Base-by-base conservation (phyloP, 2,329 filamentous ascomycete species). In the Trichoderma sp. region DNA sequence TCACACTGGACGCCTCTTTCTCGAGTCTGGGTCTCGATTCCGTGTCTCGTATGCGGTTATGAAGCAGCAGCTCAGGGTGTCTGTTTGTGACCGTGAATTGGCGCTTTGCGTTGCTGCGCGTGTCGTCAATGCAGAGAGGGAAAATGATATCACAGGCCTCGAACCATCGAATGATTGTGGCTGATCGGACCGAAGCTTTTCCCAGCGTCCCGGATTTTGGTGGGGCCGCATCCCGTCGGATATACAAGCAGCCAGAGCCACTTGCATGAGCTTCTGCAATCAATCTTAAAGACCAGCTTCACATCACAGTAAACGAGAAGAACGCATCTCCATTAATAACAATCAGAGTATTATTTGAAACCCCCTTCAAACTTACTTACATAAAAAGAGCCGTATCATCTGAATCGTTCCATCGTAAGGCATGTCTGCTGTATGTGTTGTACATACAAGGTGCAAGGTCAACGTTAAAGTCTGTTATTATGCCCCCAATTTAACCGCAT, bases 401-500 rank as follows among this genome's bases (percentile, higher is more conserved):
- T 41, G 33, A 71, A 45, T 71, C 67, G 38, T 71, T 24, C 18
- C 35, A 45, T 71, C 67, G n/a, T 71, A 45, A 71, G 41, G 35
- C 53, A 71, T 62, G 60, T 35, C 60, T 63, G 60, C 60, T 63
- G 60, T 33, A 62, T 62, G 11, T 6, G 29, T 59, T 41, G 24
- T 41, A 45, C 67, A 45, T 62, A 62, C 18, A 60, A 45, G 33
- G 18, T 14, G 24, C 33, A 71, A 60, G 59, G 33, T 31, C 24
- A 53, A 53, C 38, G 18, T n/a, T 53, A 16, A 50, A 64, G n/a
- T 73, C 27, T 73, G 69, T 65, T 66, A 74, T 74, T 74, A 74
- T 67, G 27, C 74, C 33, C 45, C 67, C 72, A 3, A 50, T 75
- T 75, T 50, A 64, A 67, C 71, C 69, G 69, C 75, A 74, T 68